These are phyloP conservation scores for Peniophora sp. DNA, from an alignment of 1,284 basidiomycete genomes.

Conservation along the genomic window DNA sequence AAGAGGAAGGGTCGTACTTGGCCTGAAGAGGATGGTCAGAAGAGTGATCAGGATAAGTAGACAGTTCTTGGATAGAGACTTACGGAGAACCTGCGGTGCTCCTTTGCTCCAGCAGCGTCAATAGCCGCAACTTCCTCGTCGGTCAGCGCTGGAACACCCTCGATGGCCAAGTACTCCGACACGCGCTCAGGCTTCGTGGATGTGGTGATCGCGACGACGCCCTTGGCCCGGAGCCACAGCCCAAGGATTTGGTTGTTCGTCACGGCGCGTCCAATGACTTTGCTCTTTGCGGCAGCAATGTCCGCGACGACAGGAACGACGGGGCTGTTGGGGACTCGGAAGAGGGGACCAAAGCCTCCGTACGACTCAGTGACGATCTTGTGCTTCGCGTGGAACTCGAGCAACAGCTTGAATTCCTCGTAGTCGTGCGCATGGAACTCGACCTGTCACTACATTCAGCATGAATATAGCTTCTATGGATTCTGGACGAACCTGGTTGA, in stretches of 20 bases:
- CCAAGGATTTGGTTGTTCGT: conserved; percentile 26
- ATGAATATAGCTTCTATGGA: not conserved
- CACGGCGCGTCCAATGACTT: conserved; percentile 20
- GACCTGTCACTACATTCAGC: conserved; percentile 34
- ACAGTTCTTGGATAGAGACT: conserved; percentile 17
- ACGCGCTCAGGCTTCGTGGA: conserved; percentile 49
- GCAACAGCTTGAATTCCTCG: conserved; percentile 45
- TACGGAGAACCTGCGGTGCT: conserved; percentile 50
- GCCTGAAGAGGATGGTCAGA: too few species aligned
- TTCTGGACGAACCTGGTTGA: conserved; percentile 63
- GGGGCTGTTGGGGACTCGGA: conserved; percentile 47
- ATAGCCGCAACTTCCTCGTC: conserved; percentile 56
- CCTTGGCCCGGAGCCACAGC: conserved; percentile 26
- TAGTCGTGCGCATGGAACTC: conserved; percentile 79
- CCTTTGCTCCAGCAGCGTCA: conserved; percentile 50
- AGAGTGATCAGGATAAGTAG: not conserved
- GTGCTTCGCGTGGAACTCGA: conserved; percentile 48
- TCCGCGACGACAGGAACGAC: conserved; percentile 33
- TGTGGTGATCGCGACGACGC: conserved; percentile 53
- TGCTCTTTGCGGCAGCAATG: conserved; percentile 19
- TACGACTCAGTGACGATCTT: conserved; percentile 66
- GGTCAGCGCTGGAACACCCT: conserved; percentile 49
- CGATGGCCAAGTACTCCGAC: conserved; percentile 51
- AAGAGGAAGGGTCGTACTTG: too few species aligned
- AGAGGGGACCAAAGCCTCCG: conserved; percentile 55